A percentile compares a stretch with the other conserved stretches of the same genome.
Evolutionary conservation across 148 eudicot species (phyloP).

Genomic region (Camellia japonica): DNA sequence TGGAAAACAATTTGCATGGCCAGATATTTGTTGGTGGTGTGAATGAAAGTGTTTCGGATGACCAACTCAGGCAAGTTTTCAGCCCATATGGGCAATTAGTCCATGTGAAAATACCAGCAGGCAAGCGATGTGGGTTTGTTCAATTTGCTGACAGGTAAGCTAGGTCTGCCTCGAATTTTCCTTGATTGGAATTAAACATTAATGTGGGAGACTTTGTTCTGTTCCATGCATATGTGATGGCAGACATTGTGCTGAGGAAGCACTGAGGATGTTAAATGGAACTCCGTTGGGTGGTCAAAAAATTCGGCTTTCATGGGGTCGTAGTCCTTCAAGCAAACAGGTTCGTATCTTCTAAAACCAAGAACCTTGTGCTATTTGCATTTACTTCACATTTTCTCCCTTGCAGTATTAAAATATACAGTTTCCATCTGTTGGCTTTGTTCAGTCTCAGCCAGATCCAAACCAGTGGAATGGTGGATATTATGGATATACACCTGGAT

Average conservation of each 20-base stretch:
- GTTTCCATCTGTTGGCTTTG: slow-evolving; percentile 13
- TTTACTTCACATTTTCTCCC: slow-evolving; percentile 5
- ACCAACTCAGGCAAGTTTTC: slow-evolving; percentile 73
- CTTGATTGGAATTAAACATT: neutral
- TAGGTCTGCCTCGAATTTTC: slow-evolving; percentile 6
- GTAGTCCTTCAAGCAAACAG: slow-evolving; percentile 83
- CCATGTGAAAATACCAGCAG: slow-evolving; percentile 87
- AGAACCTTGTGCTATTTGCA: neutral
- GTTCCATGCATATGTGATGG: slow-evolving; percentile 1
- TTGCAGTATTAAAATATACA: neutral
- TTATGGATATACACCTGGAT: slow-evolving; percentile 77
- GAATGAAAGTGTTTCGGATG: slow-evolving; percentile 79
- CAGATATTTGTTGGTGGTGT: slow-evolving; percentile 95
- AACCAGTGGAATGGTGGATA: slow-evolving; percentile 73
- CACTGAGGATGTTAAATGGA: slow-evolving; percentile 61
- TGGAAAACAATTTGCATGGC: slow-evolving; percentile 15
- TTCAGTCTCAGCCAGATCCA: slow-evolving; percentile 65
- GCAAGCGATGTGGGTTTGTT: slow-evolving; percentile 95
- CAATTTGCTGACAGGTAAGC: slow-evolving; percentile 79
- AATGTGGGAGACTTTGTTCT: neutral
- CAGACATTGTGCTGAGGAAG: slow-evolving; percentile 88
- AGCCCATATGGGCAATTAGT: slow-evolving; percentile 69
- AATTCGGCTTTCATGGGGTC: slow-evolving; percentile 96
- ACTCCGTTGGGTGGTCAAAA: slow-evolving; percentile 77
- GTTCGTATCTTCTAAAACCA: slow-evolving; percentile 19